Evolutionary conservation across 2,329 filamentous ascomycete species (phyloP).

Genomic region (Raffaelea deltoideospora): DNA sequence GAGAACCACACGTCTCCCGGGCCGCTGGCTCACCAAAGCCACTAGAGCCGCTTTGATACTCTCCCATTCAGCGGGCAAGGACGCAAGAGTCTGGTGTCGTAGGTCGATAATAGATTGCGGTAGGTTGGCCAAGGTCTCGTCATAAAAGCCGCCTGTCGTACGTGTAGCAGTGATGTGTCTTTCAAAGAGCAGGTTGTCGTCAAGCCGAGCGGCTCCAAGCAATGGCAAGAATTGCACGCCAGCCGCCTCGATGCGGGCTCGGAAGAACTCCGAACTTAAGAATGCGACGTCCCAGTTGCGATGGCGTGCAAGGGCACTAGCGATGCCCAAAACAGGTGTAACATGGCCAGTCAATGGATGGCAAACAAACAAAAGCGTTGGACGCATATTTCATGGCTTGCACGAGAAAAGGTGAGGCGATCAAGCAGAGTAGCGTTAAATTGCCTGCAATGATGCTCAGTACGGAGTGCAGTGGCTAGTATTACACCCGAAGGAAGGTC

Average conservation of each 20-base stretch:
- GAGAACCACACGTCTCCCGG: conserved; percentile 13
- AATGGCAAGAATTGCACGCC: conserved; percentile 19
- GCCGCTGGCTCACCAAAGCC: conserved; percentile 10
- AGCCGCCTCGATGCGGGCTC: conserved; percentile 16
- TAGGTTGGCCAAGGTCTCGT: conserved; percentile 3
- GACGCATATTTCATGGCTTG: no score
- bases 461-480: no score
- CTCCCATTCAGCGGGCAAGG: conserved; percentile 19
- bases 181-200: conserved; percentile 14
- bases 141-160: no score
- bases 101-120: conserved; percentile 16
- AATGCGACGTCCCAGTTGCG: conserved; percentile 19
- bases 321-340: conserved; percentile 19
- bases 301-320: conserved; percentile 14
- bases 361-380: conserved; percentile 17
- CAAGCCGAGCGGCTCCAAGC: conserved; percentile 16
- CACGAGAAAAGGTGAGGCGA: no score
- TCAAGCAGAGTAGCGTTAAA: no score
- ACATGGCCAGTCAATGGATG: conserved; percentile 23
- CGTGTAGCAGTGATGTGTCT: no score
- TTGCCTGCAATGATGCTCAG: no score
- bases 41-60: conserved; percentile 15
- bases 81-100: conserved; percentile 15
- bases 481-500: no score
- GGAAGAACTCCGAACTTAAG: conserved; percentile 20